Conservation (phyloP, 371 early-diverging fungal species). For the Caulochytrium protostelioides region DNA sequence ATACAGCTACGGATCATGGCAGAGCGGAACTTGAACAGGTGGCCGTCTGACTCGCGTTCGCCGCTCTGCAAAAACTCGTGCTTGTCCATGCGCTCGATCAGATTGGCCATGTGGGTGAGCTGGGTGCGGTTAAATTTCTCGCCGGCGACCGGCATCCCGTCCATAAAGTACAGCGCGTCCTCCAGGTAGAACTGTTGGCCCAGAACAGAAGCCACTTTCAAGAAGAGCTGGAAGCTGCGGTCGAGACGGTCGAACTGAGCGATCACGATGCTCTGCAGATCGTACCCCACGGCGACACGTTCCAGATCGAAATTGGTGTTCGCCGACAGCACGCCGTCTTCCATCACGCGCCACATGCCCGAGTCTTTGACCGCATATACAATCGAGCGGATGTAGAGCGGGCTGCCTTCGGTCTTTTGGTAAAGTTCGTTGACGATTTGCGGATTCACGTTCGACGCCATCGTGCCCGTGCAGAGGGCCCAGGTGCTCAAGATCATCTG, state of each 20-base stretch:
- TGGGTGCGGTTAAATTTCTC: slow-evolving; percentile 8
- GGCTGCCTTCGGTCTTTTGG: slow-evolving; percentile 22
- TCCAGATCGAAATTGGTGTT: slow-evolving; percentile 24
- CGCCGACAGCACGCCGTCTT: slow-evolving; percentile 8
- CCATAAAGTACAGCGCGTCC: slow-evolving; percentile 20
- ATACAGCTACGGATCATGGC: slow-evolving; percentile 22
- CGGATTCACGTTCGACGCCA: slow-evolving; percentile 6
- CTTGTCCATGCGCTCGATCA: slow-evolving; percentile 16
- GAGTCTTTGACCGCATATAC: slow-evolving; percentile 20
- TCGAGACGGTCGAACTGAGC: slow-evolving; percentile 30
- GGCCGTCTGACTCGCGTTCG: slow-evolving; percentile 4
- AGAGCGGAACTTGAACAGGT: slow-evolving; percentile 18
- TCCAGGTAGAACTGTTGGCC: slow-evolving; percentile 22
- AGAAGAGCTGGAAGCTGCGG: slow-evolving; percentile 21
- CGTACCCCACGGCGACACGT: slow-evolving; percentile 14
- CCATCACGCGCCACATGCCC: slow-evolving; percentile 13
- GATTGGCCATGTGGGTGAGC: slow-evolving; percentile 2
- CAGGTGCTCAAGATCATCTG: slow-evolving; percentile 13
- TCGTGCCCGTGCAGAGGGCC: slow-evolving; percentile 3
- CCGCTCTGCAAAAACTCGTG: slow-evolving; percentile 16
- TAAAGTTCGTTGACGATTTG: slow-evolving; percentile 14
- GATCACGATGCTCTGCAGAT: slow-evolving; percentile 19
- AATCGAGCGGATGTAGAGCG: slow-evolving; percentile 19
- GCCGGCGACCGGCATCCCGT: slow-evolving; percentile 8
- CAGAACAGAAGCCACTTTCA: slow-evolving; percentile 24